Percentiles rank a stretch among this genome's conserved stretches.
phyloP scores from a whole-genome alignment of 2,329 filamentous ascomycete genomes.

The Aspergillus costaricaensis region DNA sequence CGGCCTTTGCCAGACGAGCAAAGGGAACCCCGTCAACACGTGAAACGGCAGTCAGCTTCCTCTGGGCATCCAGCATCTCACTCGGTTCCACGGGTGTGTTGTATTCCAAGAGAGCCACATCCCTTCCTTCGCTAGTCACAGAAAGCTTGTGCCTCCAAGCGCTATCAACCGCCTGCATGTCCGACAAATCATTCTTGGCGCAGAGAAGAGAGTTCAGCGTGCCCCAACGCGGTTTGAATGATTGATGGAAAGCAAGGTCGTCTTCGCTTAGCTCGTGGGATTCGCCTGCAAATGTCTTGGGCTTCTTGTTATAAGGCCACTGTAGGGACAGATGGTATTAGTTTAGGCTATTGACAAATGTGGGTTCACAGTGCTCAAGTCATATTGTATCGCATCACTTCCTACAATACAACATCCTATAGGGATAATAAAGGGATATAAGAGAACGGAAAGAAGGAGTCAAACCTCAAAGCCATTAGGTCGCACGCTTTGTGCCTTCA shows the following conservation, averaged over 20 bases:
- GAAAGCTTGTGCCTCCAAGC: slow-evolving; percentile 58
- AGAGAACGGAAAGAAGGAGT: slow-evolving; percentile 48
- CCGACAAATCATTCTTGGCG: slow-evolving; percentile 46
- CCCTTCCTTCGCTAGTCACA: slow-evolving; percentile 36
- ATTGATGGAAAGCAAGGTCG: slow-evolving; percentile 70
- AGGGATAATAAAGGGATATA: neutral
- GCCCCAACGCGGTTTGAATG: slow-evolving; percentile 78
- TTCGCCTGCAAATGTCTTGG: slow-evolving; percentile 67
- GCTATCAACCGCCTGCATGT: slow-evolving; percentile 21
- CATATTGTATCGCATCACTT: neutral
- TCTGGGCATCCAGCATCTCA: slow-evolving; percentile 39
- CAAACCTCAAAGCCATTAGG: slow-evolving; percentile 84
- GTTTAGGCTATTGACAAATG: slow-evolving; percentile 33
- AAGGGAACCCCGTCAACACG: slow-evolving; percentile 61
- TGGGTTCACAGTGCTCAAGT: neutral
- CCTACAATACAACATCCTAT: neutral
- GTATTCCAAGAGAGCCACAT: slow-evolving; percentile 33
- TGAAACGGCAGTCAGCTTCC: slow-evolving; percentile 46
- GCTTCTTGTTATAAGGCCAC: slow-evolving; percentile 84
- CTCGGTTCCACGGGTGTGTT: slow-evolving; percentile 26
- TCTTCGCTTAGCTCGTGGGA: slow-evolving; percentile 61
- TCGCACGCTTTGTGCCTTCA: slow-evolving; percentile 59
- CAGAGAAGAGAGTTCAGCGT: slow-evolving; percentile 73
- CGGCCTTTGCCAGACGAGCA: slow-evolving; percentile 40
- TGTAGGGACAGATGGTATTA: slow-evolving; percentile 48